Conservation (phyloP, 108 stramenopile genomes). For the Nitzschia putrida region DNA sequence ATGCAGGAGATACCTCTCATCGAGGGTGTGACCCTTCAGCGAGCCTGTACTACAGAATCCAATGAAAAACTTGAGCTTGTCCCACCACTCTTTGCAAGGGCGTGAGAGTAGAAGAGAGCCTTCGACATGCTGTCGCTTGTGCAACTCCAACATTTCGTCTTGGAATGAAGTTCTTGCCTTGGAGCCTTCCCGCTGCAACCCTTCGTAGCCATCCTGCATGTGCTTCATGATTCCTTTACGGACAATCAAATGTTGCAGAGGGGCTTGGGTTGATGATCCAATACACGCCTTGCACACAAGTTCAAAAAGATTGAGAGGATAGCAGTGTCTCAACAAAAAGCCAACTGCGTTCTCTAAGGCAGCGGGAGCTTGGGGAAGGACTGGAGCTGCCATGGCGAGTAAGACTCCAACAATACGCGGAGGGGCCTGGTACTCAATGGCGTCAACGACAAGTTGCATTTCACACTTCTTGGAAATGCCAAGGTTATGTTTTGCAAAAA, state of each 20-base stretch:
- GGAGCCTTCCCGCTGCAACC: neutral
- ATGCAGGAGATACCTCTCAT: conserved; percentile 34
- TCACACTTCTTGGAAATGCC: conserved; percentile 13
- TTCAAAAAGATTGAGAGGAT: conserved; percentile 23
- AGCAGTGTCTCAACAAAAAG: conserved; percentile 10
- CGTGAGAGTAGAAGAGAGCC: neutral
- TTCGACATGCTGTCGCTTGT: neutral
- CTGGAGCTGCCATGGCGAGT: conserved; percentile 2
- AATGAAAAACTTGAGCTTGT: conserved; percentile 28
- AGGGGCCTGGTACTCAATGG: conserved; percentile 15
- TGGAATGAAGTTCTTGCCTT: conserved; percentile 7
- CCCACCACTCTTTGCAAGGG: conserved; percentile 39
- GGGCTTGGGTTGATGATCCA: conserved; percentile 3
- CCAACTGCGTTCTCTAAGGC: conserved; percentile 11
- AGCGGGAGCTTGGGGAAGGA: conserved; percentile 8
- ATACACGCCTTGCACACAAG: conserved; percentile 15
- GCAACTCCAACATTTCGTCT: conserved; percentile 11
- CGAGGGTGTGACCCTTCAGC: conserved; percentile 11
- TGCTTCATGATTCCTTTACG: conserved; percentile 15
- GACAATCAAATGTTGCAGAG: neutral
- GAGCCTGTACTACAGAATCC: conserved; percentile 1
- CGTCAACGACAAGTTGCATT: neutral
- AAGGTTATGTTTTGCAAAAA: conserved; percentile 15
- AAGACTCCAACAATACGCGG: conserved; percentile 15
- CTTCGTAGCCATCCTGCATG: conserved; percentile 15